These are phyloP conservation scores for Hibiscus tridactylites DNA, from an alignment of 345 rosid genomes.

Conservation along the genomic window DNA sequence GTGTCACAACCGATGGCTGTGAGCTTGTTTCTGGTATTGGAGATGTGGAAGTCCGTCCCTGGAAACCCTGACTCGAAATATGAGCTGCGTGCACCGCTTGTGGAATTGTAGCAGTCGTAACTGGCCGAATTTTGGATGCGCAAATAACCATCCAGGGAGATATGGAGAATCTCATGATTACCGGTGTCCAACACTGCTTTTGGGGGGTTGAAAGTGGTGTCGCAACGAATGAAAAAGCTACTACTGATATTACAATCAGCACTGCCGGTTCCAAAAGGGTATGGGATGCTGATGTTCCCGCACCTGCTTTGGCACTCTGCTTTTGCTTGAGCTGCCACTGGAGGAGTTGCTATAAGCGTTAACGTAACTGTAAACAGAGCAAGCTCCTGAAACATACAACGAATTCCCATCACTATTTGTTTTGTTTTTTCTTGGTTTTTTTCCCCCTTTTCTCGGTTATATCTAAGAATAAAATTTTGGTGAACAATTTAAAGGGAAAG, in stretches of 20 bases:
- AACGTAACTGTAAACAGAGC: no score
- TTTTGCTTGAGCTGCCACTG: not conserved
- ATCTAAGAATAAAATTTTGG: no score
- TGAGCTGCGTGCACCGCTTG: not conserved
- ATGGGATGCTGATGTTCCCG: constrained; percentile 9
- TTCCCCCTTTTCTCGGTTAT: no score
- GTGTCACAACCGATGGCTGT: not conserved
- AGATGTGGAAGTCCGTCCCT: not conserved
- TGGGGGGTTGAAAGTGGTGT: not conserved
- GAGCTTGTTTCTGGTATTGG: not conserved
- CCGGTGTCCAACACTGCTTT: not conserved
- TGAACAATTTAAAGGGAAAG: no score
- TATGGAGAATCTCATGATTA: not conserved
- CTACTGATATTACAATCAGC: not conserved
- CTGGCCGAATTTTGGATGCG: not conserved
- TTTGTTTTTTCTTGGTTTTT: no score
- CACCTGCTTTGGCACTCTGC: not conserved
- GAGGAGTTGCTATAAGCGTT: no score
- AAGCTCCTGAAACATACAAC: no score
- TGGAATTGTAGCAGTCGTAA: not conserved
- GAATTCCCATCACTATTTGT: no score
- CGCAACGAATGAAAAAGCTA: constrained; percentile 7
- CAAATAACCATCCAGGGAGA: not conserved
- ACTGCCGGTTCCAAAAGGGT: constrained; percentile 16
- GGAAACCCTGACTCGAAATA: not conserved